Conservation (phyloP, 192 early-diverging fungal species). For the Rhizophagus sp. region DNA sequence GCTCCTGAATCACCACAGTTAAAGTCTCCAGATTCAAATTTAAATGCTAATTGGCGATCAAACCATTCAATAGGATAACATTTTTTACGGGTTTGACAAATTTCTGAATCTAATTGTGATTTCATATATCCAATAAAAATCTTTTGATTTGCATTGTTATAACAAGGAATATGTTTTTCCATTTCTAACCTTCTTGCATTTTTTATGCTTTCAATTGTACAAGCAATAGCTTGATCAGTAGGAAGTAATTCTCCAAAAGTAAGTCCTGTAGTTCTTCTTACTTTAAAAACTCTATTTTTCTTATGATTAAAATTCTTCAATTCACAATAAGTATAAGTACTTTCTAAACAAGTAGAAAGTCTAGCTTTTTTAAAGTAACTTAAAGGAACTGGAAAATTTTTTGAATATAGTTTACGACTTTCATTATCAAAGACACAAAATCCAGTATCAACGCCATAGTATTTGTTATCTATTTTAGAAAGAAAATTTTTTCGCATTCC, state of each 20-base stretch:
- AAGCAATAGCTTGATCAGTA: not conserved
- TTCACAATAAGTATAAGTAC: not conserved
- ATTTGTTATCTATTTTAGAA: too few relatives aligned
- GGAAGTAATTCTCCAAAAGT: not conserved
- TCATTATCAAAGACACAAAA: too few relatives aligned
- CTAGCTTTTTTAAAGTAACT: too few relatives aligned
- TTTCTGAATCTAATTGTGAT: not conserved
- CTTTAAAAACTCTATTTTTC: not conserved
- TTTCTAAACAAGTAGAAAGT: too few relatives aligned
- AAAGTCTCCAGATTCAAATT: not conserved
- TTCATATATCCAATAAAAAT: slow-evolving; percentile 15
- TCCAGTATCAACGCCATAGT: too few relatives aligned
- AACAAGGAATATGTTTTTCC: not conserved
- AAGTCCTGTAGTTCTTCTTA: not conserved
- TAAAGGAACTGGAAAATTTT: too few relatives aligned
- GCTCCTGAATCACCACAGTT: not conserved
- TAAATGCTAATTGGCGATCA: slow-evolving; percentile 9
- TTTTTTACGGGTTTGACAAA: not conserved
- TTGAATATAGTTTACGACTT: too few relatives aligned
- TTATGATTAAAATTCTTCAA: not conserved
- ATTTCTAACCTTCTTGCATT: not conserved
- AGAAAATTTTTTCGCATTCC: too few relatives aligned
- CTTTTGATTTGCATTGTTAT: not conserved
- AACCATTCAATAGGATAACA: not conserved
- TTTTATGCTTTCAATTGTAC: not conserved